Base-by-base conservation (phyloP, 2,329 filamentous ascomycete species). In the Colletotrichum tropicale region DNA sequence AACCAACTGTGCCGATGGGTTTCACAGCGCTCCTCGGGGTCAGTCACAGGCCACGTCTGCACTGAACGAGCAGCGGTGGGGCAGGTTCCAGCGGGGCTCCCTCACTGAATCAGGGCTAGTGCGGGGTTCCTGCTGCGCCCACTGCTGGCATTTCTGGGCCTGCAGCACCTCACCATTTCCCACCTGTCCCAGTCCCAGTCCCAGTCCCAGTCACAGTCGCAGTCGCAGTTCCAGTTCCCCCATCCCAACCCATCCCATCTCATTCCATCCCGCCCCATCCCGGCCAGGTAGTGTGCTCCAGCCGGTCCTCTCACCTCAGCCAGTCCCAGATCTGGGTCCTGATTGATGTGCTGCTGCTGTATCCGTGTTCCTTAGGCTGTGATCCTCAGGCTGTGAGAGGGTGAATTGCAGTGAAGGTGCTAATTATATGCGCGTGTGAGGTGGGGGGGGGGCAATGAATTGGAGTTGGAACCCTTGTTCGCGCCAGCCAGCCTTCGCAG, bases 91-190 rank as follows among this genome's bases (percentile, higher is more conserved):
- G 64, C 62, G 70, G 70, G 60, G 64, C 16, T 24, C 38, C 8
- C 61, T 43, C 61, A 65, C 74, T 74, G 74, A 76, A 74, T 74
- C 74, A 76, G 70, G 73, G 74, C 74, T 76, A 76, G 74, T 76
- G 74, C 74, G 74, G 74, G 74, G 74, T 76, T 76, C 70, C 48
- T 69, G 74, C 70, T 73, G 74, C 65, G 74, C 74, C 74, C 65
- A 65, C 52, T 58, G 43, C 56, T 75, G 58, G 64, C 73, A 68
- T 73, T 74, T 70, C 71, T 74, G 66, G 56, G 36, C 64, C 70
- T 62, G 55, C 56, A 38, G 62, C 71, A 60, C 58, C 71, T 65
- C 66, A 34, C 15, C 52, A 69, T 64, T 64, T 64, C 58, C 58
- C 18, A 48, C 34, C 34, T 15, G 36, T 64, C 56, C 58, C 24